Evolutionary conservation across 2,329 filamentous ascomycete genomes (phyloP).

Genomic region (Venturia carpophila): DNA sequence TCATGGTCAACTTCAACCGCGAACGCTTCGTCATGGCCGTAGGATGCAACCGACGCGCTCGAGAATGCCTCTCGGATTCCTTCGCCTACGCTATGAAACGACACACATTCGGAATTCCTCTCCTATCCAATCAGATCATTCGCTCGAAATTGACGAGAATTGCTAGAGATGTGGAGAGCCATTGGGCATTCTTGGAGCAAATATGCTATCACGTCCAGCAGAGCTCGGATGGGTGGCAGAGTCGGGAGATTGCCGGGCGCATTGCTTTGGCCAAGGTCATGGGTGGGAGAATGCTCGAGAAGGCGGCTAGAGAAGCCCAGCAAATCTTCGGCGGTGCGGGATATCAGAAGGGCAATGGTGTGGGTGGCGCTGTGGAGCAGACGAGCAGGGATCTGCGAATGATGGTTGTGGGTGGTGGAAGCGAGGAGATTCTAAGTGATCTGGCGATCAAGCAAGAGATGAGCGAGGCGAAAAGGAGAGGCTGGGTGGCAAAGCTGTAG

Average conservation of each 20-base stretch:
- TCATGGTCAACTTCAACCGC: conserved; percentile 48
- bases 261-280: conserved; percentile 42
- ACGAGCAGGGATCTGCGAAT: conserved; percentile 46
- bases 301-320: conserved; percentile 46
- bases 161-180: conserved; percentile 52
- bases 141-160: conserved; percentile 53
- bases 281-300: conserved; percentile 43
- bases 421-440: conserved; percentile 49
- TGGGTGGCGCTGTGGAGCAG: conserved; percentile 45
- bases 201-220: conserved; percentile 48
- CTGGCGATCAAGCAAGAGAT: conserved; percentile 45
- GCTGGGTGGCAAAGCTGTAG: conserved; percentile 27
- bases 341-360: conserved; percentile 40
- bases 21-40: conserved; percentile 54
- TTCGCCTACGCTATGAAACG: conserved; percentile 45
- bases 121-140: conserved; percentile 53
- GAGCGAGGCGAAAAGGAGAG: conserved; percentile 32
- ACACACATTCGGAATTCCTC: conserved; percentile 51
- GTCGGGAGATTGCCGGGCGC: conserved; percentile 32
- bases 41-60: conserved; percentile 49
- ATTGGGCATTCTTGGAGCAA: conserved; percentile 56
- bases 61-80: conserved; percentile 48
- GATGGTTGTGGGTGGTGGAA: conserved; percentile 48
- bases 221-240: conserved; percentile 34
- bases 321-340: conserved; percentile 48